Base-by-base conservation (phyloP, 805 yeast genomes). In the Saccharomycopsis vini region DNA sequence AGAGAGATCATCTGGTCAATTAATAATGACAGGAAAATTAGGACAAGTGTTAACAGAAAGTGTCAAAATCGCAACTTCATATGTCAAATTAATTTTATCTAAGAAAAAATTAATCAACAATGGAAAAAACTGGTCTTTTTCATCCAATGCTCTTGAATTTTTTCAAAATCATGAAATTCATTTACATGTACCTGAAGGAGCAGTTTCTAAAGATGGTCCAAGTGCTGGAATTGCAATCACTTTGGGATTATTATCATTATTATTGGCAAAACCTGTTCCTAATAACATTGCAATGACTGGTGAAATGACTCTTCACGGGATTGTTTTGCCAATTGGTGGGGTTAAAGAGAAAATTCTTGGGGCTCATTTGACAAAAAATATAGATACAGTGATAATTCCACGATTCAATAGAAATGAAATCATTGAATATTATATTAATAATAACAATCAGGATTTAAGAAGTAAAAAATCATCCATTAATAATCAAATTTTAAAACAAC, bases 21-120 rank as follows among this genome's bases (percentile, higher is more conserved):
- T 85, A 40, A 72, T 69, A 38, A 75, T 84, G 65, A 87, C 95
- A 0, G 95, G 96, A 16, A 71, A 84, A 47, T 67, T 87, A 31
- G 95, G 95, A 19, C 84, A 77, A 23, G 92, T 87, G 1, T 69
- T 87, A 35, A 70, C 79, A 56, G 95, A 87, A 59, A 77, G 87
- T 47, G 88, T 87, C 22, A 77, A 81, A 56, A 82, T 88, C 50
- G 92, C 92, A 0, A 61, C 79, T 42, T 76, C 84, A 0, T 75
- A 84, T 62, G 82, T 87, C 49, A 79, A 77, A 44, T 73, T 78
- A 48, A 69, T 82, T 23, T 57, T 72, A 3, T 49, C 60, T 15
- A 58, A 64, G 41, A 60, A 64, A 31, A 38, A 67, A n/a, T 57
- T 43, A 21, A 4, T 12, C 23, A 32, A 12, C 16, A 16, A 20